phyloP scores from a whole-genome alignment of 805 yeast genomes.

The Teunomyces stri region DNA sequence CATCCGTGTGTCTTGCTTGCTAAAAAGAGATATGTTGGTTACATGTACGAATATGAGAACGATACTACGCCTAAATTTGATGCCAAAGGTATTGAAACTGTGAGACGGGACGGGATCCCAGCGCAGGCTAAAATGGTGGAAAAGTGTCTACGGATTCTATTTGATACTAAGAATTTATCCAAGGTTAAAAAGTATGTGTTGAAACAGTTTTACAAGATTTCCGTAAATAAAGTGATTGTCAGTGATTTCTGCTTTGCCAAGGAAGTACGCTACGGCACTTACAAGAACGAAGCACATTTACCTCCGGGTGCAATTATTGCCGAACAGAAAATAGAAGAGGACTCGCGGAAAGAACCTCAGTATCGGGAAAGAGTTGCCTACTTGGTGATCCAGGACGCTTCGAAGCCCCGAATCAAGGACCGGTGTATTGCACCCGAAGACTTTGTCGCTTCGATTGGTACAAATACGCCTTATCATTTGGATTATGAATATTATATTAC shows the following conservation, averaged over 20 bases:
- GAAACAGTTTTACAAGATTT: conserved; percentile 64
- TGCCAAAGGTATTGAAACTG: conserved; percentile 96
- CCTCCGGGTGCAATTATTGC: conserved; percentile 94
- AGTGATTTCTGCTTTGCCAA: conserved; percentile 91
- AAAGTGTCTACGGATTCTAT: conserved; percentile 61
- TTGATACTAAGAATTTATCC: conserved; percentile 71
- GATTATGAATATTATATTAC: conserved; percentile 86
- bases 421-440: conserved; percentile 79
- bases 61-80: conserved; percentile 71
- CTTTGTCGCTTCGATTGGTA: conserved; percentile 42
- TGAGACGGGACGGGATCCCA: conserved; percentile 91
- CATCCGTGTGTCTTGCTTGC: conserved; percentile 79
- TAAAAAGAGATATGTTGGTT: conserved; percentile 91
- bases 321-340: conserved; percentile 57
- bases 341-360: conserved; percentile 78
- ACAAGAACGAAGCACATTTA: conserved; percentile 64
- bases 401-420: conserved; percentile 65
- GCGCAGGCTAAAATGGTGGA: conserved; percentile 86
- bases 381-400: conserved; percentile 59
- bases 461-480: conserved; percentile 42
- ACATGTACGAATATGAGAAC: conserved; percentile 59
- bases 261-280: conserved; percentile 82
- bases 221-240: conserved; percentile 59
- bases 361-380: conserved; percentile 87
- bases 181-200: conserved; percentile 62